Conservation (phyloP, 1,139 yeast species). For the Hemisphaericaspora xylofermentans region DNA sequence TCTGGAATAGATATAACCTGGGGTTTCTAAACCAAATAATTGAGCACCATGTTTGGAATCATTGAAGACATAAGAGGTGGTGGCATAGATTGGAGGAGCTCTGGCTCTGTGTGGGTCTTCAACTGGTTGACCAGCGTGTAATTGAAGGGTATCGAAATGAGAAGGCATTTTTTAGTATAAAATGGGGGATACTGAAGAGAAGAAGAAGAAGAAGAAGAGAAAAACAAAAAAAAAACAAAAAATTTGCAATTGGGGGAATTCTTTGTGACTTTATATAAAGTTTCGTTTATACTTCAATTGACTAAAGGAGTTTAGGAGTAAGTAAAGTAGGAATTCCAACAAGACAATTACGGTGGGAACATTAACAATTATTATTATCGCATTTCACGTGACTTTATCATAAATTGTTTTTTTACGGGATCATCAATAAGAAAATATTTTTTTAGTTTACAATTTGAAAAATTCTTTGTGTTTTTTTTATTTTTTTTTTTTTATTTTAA, state of each 20-base stretch:
- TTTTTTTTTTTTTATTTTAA: neutral
- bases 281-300: too few species aligned
- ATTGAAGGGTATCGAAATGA: slow-evolving; percentile 86
- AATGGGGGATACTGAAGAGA: neutral
- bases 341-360: neutral
- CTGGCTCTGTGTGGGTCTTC: slow-evolving; percentile 68
- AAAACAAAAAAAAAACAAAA: neutral
- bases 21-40: slow-evolving; percentile 77
- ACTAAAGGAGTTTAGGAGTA: too few species aligned
- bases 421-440: neutral
- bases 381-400: slow-evolving; percentile 4
- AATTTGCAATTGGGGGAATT: neutral
- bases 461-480: neutral
- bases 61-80: slow-evolving; percentile 83
- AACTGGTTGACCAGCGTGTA: slow-evolving; percentile 85
- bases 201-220: slow-evolving; percentile 2
- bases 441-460: neutral
- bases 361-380: neutral
- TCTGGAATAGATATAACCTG: slow-evolving; percentile 86
- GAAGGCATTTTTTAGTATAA: slow-evolving; percentile 34
- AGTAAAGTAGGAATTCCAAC: too few species aligned
- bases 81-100: slow-evolving; percentile 89
- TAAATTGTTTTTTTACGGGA: neutral
- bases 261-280: neutral
- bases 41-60: slow-evolving; percentile 91